A percentile compares a stretch with the other conserved stretches of the same genome.
Conservation (phyloP, 176 grass and related monocot genomes). For the Carex pumila region DNA sequence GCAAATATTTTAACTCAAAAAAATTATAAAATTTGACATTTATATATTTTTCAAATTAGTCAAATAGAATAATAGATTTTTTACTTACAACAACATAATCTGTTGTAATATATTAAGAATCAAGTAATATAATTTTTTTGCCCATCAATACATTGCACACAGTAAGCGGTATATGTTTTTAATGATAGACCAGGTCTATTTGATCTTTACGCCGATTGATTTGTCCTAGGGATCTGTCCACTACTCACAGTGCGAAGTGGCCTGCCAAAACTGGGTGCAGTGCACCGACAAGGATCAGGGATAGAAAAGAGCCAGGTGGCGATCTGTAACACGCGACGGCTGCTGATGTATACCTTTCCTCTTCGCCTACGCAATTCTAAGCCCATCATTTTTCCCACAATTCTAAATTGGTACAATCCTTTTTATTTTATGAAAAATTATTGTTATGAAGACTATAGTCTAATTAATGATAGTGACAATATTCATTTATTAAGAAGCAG, state of each 20-base stretch:
- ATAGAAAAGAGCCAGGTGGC: slow-evolving; percentile 26
- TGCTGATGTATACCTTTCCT: slow-evolving; percentile 50
- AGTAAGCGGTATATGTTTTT: background rate
- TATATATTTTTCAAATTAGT: too few species aligned
- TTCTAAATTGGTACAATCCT: background rate
- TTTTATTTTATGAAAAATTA: too few species aligned
- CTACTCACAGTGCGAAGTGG: background rate
- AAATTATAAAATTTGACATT: too few species aligned
- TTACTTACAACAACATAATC: too few species aligned
- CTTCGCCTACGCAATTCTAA: slow-evolving; percentile 26
- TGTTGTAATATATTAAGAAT: too few species aligned
- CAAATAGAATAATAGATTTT: too few species aligned
- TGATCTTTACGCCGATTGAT: background rate
- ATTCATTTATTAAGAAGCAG: too few species aligned
- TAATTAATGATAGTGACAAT: too few species aligned
- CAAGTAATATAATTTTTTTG: too few species aligned
- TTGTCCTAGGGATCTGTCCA: background rate
- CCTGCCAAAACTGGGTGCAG: background rate
- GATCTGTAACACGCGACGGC: background rate
- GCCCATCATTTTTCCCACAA: background rate
- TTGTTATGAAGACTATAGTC: too few species aligned
- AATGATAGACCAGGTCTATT: slow-evolving; percentile 23
- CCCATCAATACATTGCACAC: too few species aligned
- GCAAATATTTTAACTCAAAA: too few species aligned
- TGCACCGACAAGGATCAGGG: slow-evolving; percentile 19